These are phyloP conservation scores for Phalaenopsis equestris DNA, from an alignment of 106 monocot species.

Conservation along the genomic window DNA sequence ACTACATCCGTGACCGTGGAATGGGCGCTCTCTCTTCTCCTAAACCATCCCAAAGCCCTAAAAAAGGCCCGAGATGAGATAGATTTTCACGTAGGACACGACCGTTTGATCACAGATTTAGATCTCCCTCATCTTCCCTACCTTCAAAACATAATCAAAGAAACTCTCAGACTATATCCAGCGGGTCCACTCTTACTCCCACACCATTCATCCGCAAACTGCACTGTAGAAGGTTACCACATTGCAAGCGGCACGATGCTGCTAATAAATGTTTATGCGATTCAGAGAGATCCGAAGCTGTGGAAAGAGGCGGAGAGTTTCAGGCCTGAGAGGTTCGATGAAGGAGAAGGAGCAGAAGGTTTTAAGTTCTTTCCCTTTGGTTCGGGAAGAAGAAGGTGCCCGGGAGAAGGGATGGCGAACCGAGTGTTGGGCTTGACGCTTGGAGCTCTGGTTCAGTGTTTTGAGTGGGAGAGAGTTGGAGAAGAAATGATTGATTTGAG, in stretches of 20 bases:
- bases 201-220: slow-evolving; percentile 18
- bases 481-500: slow-evolving; percentile 9
- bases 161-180: slow-evolving; percentile 28
- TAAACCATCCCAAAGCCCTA: slow-evolving; percentile 25
- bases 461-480: slow-evolving; percentile 15
- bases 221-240: slow-evolving; percentile 18
- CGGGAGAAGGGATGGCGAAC: slow-evolving; percentile 16
- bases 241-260: slow-evolving; percentile 24
- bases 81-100: not conserved
- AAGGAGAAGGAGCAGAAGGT: not conserved
- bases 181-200: slow-evolving; percentile 15
- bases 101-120: slow-evolving; percentile 12
- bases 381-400: slow-evolving; percentile 30
- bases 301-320: slow-evolving; percentile 17
- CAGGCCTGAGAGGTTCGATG: slow-evolving; percentile 33
- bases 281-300: slow-evolving; percentile 13
- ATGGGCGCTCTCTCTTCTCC: slow-evolving; percentile 30
- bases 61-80: slow-evolving; percentile 23
- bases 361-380: slow-evolving; percentile 22
- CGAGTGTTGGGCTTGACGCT: slow-evolving; percentile 7
- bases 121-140: slow-evolving; percentile 29
- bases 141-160: slow-evolving; percentile 21
- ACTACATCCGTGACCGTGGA: slow-evolving; percentile 17
- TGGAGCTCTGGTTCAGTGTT: slow-evolving; percentile 15
- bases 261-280: slow-evolving; percentile 22